Evolutionary conservation across 2,329 filamentous ascomycete genomes (phyloP).

Genomic region (Venturia nashicola): DNA sequence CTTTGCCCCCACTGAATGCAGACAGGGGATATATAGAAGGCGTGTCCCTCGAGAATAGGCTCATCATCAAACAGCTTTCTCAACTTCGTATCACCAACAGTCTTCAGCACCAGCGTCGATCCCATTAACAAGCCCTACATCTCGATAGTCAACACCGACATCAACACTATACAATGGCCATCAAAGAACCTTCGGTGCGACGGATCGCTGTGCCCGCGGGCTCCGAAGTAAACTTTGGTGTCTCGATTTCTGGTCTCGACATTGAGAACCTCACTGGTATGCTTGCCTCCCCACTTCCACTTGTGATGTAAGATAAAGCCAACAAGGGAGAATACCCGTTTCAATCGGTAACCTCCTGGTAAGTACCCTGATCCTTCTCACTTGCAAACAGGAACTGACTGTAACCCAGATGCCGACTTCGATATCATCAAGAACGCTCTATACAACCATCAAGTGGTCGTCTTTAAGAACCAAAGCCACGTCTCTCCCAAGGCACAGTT

Average conservation of each 20-base stretch:
- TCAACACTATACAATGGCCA: constrained; percentile 4
- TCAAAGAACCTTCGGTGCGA: constrained; percentile 7
- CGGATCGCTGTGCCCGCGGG: constrained; percentile 5
- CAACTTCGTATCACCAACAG: background rate
- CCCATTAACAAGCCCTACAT: background rate
- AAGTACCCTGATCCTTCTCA: background rate
- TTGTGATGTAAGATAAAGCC: background rate
- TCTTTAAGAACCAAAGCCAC: constrained; percentile 55
- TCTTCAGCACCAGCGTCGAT: background rate
- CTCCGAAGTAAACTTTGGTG: constrained; percentile 10
- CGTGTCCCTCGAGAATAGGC: too few relatives aligned
- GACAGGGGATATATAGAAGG: background rate
- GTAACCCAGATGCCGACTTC: constrained; percentile 47
- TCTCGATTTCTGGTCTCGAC: constrained; percentile 5
- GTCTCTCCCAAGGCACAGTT: constrained; percentile 61
- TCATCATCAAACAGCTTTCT: background rate
- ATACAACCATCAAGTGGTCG: constrained; percentile 55
- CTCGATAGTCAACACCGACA: background rate
- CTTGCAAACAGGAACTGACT: background rate
- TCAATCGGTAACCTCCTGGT: constrained; percentile 12
- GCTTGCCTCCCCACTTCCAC: background rate
- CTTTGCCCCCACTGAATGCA: background rate
- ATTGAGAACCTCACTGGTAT: constrained; percentile 11
- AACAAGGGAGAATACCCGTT: constrained; percentile 10
- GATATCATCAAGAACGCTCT: constrained; percentile 50